A percentile compares a stretch with the other conserved stretches of the same genome.
Conservation (phyloP, 805 yeast species). For the Gaillardinia entomophila region DNA sequence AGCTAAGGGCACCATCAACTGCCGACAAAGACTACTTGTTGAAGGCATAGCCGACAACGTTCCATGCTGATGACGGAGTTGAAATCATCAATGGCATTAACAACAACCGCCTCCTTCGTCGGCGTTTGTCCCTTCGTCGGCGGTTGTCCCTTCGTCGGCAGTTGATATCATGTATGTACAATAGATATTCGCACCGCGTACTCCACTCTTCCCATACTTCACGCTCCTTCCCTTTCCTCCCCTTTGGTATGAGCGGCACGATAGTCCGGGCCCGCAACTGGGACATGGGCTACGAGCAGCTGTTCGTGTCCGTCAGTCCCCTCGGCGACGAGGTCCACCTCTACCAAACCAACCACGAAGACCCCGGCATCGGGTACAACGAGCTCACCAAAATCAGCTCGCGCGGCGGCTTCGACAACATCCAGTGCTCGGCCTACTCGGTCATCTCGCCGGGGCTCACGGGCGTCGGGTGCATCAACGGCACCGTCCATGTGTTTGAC, state of each 20-base stretch:
- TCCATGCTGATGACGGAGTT: too few species aligned
- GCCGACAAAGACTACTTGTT: too few species aligned
- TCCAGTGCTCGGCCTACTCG: constrained; percentile 65
- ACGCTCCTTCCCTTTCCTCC: too few species aligned
- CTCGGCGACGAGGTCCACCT: constrained; percentile 64
- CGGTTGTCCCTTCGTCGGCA: too few species aligned
- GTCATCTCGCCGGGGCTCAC: constrained; percentile 48
- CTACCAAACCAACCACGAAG: constrained; percentile 18
- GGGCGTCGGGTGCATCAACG: constrained; percentile 73
- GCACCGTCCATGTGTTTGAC: constrained; percentile 59
- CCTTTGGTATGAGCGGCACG: constrained; percentile 64
- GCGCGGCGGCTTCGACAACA: constrained; percentile 59
- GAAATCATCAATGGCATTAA: too few species aligned
- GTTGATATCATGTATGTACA: too few species aligned
- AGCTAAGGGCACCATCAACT: too few species aligned
- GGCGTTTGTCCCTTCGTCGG: too few species aligned
- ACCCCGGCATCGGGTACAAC: constrained; percentile 45
- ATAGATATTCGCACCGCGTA: too few species aligned
- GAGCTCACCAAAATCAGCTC: constrained; percentile 48
- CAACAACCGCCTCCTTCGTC: too few species aligned
- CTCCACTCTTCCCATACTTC: too few species aligned
- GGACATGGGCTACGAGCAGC: constrained; percentile 41
- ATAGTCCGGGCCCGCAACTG: constrained; percentile 55
- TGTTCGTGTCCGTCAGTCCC: constrained; percentile 38
- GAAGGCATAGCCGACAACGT: too few species aligned